Evolutionary conservation across 257 asterid species (phyloP).

Genomic region (Forsythia viridissima): DNA sequence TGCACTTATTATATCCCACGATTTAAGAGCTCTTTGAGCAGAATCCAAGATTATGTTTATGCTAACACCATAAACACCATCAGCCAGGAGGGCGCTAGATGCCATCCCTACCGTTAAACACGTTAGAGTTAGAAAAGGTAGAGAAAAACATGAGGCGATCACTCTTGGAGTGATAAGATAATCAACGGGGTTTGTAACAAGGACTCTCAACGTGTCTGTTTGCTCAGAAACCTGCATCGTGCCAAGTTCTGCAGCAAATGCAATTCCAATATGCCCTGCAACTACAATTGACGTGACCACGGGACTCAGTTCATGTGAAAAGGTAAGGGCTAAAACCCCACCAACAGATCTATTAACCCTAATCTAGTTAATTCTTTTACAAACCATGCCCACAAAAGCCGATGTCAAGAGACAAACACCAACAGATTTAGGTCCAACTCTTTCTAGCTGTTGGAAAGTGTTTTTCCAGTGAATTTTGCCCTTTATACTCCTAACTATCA

Average conservation of each 20-base stretch:
- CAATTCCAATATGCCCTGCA: slow-evolving; percentile 94
- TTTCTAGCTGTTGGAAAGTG: slow-evolving; percentile 81
- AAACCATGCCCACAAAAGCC: slow-evolving; percentile 96
- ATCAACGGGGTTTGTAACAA: slow-evolving; percentile 85
- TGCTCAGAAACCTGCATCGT: slow-evolving; percentile 99
- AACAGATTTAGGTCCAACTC: slow-evolving; percentile 92
- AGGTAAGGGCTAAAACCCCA: slow-evolving; percentile 91
- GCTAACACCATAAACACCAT: slow-evolving; percentile 79
- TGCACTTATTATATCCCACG: slow-evolving; percentile 93
- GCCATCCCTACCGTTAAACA: slow-evolving; percentile 91
- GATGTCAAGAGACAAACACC: slow-evolving; percentile 90
- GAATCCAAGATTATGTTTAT: slow-evolving; percentile 87
- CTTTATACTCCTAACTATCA: slow-evolving; percentile 50
- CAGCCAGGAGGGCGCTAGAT: slow-evolving; percentile 81
- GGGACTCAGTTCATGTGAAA: slow-evolving; percentile 87
- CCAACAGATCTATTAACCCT: slow-evolving; percentile 94
- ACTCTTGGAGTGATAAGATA: slow-evolving; percentile 90
- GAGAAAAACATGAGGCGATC: slow-evolving; percentile 72
- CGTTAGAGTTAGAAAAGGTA: slow-evolving; percentile 77
- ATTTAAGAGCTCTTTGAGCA: slow-evolving; percentile 71
- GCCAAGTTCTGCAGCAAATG: slow-evolving; percentile 94
- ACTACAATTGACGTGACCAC: slow-evolving; percentile 89
- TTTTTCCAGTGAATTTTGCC: slow-evolving; percentile 87
- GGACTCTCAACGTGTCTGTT: slow-evolving; percentile 88
- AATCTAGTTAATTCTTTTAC: slow-evolving; percentile 89